Evolutionary conservation across 2,329 filamentous ascomycete species (phyloP).

Genomic region (Aspergillus terreus): DNA sequence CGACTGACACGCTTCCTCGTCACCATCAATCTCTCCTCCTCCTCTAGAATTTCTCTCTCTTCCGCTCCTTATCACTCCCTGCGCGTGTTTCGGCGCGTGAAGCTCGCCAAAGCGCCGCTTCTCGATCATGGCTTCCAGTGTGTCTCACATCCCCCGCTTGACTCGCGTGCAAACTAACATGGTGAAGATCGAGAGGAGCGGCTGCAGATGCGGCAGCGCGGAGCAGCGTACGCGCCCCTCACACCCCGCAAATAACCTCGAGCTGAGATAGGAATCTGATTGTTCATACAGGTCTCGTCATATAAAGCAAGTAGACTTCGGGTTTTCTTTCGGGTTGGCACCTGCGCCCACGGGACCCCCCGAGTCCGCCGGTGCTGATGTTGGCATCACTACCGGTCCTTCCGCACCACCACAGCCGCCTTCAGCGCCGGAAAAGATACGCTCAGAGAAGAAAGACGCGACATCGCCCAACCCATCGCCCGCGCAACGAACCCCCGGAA

Average conservation of each 20-base stretch:
- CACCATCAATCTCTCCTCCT: not conserved
- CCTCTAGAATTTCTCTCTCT: not conserved
- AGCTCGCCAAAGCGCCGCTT: slow-evolving; percentile 27
- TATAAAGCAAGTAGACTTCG: slow-evolving; percentile 48
- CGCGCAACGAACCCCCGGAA: slow-evolving; percentile 25
- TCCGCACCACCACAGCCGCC: slow-evolving; percentile 16
- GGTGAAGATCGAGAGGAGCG: slow-evolving; percentile 50
- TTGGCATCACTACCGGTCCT: slow-evolving; percentile 15
- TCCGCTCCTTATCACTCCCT: not conserved
- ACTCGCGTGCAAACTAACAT: slow-evolving; percentile 5
- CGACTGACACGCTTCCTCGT: not conserved
- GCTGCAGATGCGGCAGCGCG: slow-evolving; percentile 55
- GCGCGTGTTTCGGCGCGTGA: slow-evolving; percentile 28
- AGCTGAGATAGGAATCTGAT: slow-evolving; percentile 13
- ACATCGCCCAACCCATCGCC: slow-evolving; percentile 10
- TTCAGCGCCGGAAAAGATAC: slow-evolving; percentile 4
- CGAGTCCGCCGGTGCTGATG: slow-evolving; percentile 15
- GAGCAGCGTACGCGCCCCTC: slow-evolving; percentile 49
- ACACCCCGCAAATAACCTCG: slow-evolving; percentile 19
- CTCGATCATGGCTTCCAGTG: slow-evolving; percentile 39
- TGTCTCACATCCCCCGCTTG: slow-evolving; percentile 6
- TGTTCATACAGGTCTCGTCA: slow-evolving; percentile 41
- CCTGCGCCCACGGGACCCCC: slow-evolving; percentile 15
- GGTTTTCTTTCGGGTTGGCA: slow-evolving; percentile 44
- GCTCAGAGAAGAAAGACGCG: slow-evolving; percentile 14